Conservation (phyloP, 169 alveolate species). For the Theileria annulata region DNA sequence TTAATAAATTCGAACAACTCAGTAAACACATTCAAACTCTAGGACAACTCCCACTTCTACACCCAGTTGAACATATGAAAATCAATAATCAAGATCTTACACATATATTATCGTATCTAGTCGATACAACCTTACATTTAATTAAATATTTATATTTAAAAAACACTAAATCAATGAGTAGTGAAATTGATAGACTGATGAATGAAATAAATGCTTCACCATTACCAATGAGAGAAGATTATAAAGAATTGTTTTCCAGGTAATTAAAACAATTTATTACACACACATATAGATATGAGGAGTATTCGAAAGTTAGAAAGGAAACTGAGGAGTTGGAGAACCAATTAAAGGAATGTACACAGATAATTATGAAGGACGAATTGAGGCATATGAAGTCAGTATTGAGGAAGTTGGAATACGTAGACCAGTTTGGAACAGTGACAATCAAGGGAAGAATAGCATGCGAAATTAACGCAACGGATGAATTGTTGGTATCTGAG, state of each 20-base stretch:
- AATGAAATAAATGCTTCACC: slow-evolving; percentile 22
- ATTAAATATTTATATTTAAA: too few species aligned
- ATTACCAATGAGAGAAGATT: slow-evolving; percentile 41
- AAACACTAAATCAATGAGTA: background rate
- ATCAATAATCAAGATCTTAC: slow-evolving; percentile 78
- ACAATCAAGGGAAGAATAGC: slow-evolving; percentile 96
- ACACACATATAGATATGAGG: slow-evolving; percentile 1
- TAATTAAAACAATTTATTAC: background rate
- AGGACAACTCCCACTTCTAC: slow-evolving; percentile 79
- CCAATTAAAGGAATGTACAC: slow-evolving; percentile 35
- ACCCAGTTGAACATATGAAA: slow-evolving; percentile 91
- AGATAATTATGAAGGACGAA: slow-evolving; percentile 75
- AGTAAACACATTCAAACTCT: slow-evolving; percentile 34
- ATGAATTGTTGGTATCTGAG: slow-evolving; percentile 96
- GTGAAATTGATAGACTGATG: slow-evolving; percentile 49
- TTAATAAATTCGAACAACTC: slow-evolving; percentile 42
- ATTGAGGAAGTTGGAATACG: slow-evolving; percentile 88
- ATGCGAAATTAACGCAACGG: slow-evolving; percentile 97
- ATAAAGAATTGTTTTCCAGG: background rate
- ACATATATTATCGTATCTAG: slow-evolving; percentile 55
- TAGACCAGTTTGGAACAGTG: slow-evolving; percentile 89
- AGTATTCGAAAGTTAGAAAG: slow-evolving; percentile 31
- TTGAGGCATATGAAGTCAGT: slow-evolving; percentile 93
- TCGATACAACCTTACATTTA: background rate
- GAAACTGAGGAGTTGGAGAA: slow-evolving; percentile 31